phyloP scores from a whole-genome alignment of 345 rosid genomes.

The Salix caprea region DNA sequence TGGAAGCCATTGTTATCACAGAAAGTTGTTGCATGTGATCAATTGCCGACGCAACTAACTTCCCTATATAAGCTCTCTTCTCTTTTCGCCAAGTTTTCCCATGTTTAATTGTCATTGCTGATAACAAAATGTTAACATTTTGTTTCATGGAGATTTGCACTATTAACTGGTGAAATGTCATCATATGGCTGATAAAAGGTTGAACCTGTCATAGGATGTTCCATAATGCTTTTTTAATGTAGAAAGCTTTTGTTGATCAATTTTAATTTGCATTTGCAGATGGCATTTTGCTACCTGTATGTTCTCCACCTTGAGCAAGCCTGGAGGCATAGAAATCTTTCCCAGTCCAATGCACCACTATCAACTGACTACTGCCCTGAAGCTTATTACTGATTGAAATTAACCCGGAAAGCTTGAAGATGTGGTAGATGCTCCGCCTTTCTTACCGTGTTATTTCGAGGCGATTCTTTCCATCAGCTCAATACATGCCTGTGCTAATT shows the following conservation, averaged over 20 bases:
- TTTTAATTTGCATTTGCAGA: background rate
- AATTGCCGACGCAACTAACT: no score
- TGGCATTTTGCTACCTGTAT: background rate
- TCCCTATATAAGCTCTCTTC: no score
- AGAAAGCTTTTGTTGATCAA: background rate
- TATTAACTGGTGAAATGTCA: no score
- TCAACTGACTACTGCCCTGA: background rate
- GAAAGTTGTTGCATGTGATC: no score
- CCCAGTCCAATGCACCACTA: background rate
- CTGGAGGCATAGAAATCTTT: background rate
- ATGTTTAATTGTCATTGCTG: no score
- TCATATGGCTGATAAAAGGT: no score
- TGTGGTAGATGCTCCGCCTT: background rate
- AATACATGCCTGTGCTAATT: background rate
- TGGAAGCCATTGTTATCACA: no score
- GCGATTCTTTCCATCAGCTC: background rate
- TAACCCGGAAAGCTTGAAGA: constrained; percentile 2
- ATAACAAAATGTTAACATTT: no score
- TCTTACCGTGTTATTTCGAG: background rate
- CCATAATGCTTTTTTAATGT: background rate
- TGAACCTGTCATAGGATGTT: background rate
- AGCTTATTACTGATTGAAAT: background rate
- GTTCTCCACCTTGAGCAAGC: background rate
- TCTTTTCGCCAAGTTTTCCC: no score
- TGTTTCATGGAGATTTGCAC: no score